These are phyloP conservation scores for Eremochloa ophiuroides DNA, from an alignment of 176 grass and related monocot genomes.

Conservation along the genomic window DNA sequence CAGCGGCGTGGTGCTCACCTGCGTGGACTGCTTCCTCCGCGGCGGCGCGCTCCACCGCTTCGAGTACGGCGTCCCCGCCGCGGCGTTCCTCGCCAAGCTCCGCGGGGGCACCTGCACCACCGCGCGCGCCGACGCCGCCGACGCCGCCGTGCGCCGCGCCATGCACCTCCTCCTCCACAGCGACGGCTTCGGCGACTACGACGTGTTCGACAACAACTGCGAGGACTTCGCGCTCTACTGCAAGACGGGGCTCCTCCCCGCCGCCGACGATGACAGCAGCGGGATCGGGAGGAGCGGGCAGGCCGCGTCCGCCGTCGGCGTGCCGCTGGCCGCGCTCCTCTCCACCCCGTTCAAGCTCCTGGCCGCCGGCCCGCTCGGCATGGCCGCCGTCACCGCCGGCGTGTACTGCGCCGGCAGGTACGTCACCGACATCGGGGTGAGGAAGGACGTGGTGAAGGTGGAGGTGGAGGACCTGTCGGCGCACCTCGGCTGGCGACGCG, in stretches of 20 bases:
- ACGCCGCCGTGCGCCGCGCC: constrained; percentile 47
- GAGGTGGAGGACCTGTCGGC: constrained; percentile 56
- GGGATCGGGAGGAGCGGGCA: constrained; percentile 57
- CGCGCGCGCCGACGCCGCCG: constrained; percentile 34
- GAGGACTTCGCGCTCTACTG: constrained; percentile 91
- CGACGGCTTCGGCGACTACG: constrained; percentile 69
- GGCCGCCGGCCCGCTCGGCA: constrained; percentile 51
- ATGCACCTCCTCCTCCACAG: constrained; percentile 46
- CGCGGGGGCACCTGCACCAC: constrained; percentile 80
- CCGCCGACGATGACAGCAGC: not conserved
- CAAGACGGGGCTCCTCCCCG: constrained; percentile 61
- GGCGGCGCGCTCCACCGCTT: constrained; percentile 55
- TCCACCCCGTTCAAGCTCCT: constrained; percentile 62
- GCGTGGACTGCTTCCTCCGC: constrained; percentile 82
- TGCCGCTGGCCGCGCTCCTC: constrained; percentile 43
- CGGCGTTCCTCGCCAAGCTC: constrained; percentile 58
- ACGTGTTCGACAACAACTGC: constrained; percentile 86
- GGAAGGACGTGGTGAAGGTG: constrained; percentile 66
- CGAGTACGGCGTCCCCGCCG: constrained; percentile 43
- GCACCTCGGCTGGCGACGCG: constrained; percentile 30
- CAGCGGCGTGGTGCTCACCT: constrained; percentile 70
- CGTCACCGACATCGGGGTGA: constrained; percentile 60
- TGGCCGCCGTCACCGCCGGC: constrained; percentile 52
- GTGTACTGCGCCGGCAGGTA: constrained; percentile 69
- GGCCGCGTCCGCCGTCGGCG: constrained; percentile 49